Conservation (phyloP, 2,329 filamentous ascomycete genomes). For the Exophiala dermatitidis region DNA sequence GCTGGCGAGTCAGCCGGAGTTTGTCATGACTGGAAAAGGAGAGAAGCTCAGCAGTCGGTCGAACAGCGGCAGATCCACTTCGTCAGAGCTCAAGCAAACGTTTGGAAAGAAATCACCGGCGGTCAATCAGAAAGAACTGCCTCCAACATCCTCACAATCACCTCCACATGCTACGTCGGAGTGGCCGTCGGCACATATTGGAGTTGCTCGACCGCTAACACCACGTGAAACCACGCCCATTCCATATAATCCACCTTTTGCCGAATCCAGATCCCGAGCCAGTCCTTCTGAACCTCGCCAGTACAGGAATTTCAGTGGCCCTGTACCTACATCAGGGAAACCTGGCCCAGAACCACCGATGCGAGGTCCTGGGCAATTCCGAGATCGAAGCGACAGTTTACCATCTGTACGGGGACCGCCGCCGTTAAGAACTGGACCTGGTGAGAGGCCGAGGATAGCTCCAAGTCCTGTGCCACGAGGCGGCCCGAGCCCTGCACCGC, state of each 20-base stretch:
- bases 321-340: conserved; percentile 12
- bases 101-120: conserved; percentile 13
- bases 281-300: conserved; percentile 5
- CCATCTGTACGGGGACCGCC: conserved; percentile 9
- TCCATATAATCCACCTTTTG: neutral
- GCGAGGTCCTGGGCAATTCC: conserved; percentile 4
- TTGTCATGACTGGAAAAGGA: conserved; percentile 25
- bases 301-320: conserved; percentile 22
- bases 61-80: conserved; percentile 21
- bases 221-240: conserved; percentile 10
- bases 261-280: conserved; percentile 2
- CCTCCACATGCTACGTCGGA: conserved; percentile 16
- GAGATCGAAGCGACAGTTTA: conserved; percentile 14
- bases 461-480: conserved; percentile 11
- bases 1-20: conserved; percentile 23
- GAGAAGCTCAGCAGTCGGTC: conserved; percentile 25
- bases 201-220: conserved; percentile 18
- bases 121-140: conserved; percentile 12
- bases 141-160: conserved; percentile 9
- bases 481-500: conserved; percentile 9
- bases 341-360: conserved; percentile 9
- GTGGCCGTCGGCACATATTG: conserved; percentile 20
- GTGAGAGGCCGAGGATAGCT: conserved; percentile 10
- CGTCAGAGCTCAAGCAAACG: conserved; percentile 3
- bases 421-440: conserved; percentile 12